Conservation (phyloP, 176 grass and related monocot species). For the Echinochloa phyllopogon region DNA sequence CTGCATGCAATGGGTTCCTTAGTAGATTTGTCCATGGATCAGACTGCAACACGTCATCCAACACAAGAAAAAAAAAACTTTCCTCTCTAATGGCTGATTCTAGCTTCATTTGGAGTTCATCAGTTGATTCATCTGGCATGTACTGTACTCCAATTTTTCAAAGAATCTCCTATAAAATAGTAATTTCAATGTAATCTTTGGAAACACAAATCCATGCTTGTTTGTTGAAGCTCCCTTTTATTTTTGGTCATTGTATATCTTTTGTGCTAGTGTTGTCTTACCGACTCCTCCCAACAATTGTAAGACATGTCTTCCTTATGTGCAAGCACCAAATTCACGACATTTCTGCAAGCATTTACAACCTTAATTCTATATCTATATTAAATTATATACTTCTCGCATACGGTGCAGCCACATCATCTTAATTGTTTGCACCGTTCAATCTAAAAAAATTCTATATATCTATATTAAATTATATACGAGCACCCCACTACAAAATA, state of each 20-base stretch:
- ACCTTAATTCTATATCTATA: too few relatives aligned
- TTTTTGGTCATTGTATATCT: constrained; percentile 35
- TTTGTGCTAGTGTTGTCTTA: constrained; percentile 47
- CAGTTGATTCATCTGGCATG: neutral
- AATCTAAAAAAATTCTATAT: too few relatives aligned
- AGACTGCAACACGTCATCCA: constrained; percentile 52
- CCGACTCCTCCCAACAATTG: constrained; percentile 49
- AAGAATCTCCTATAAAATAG: constrained; percentile 32
- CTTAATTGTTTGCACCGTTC: too few relatives aligned
- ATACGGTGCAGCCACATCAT: too few relatives aligned
- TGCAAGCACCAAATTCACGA: constrained; percentile 24
- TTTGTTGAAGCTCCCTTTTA: constrained; percentile 27
- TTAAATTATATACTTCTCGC: too few relatives aligned
- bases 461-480: too few relatives aligned
- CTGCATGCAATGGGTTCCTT: constrained; percentile 19
- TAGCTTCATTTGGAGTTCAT: constrained; percentile 8
- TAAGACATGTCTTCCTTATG: neutral
- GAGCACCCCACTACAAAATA: too few relatives aligned
- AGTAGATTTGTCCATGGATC: constrained; percentile 31
- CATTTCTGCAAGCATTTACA: neutral
- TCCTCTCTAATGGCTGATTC: neutral
- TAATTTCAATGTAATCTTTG: neutral
- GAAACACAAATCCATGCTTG: constrained; percentile 50
- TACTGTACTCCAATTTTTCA: neutral
- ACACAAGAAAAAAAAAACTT: constrained; percentile 34